Evolutionary conservation across 805 yeast genomes (phyloP).

Genomic region (Yarrowia sp.): DNA sequence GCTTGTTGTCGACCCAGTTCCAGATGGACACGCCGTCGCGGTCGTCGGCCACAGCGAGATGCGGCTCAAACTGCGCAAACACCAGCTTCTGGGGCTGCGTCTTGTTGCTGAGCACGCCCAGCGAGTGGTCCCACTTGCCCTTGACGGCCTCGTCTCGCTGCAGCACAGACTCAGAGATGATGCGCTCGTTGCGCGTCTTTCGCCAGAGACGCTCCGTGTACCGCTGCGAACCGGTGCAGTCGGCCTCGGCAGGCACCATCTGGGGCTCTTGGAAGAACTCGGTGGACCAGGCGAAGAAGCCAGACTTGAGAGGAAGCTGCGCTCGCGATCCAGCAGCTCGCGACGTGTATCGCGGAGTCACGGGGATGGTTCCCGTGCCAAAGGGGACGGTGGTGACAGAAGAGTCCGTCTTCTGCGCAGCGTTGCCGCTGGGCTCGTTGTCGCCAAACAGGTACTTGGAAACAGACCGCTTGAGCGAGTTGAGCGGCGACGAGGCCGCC

Average conservation of each 20-base stretch:
- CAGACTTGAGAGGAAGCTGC: conserved; percentile 38
- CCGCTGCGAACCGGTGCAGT: conserved; percentile 89
- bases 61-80: conserved; percentile 89
- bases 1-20: conserved; percentile 73
- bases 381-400: conserved; percentile 36
- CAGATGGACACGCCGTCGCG: conserved; percentile 79
- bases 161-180: conserved; percentile 84
- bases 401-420: conserved; percentile 10
- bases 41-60: conserved; percentile 75
- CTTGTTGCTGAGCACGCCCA: conserved; percentile 60
- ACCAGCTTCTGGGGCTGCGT: conserved; percentile 76
- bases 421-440: background rate
- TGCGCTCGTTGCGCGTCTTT: conserved; percentile 79
- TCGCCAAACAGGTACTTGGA: conserved; percentile 28
- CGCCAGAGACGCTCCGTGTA: conserved; percentile 84
- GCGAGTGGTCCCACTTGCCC: conserved; percentile 78
- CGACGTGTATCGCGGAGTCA: conserved; percentile 35
- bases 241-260: conserved; percentile 76
- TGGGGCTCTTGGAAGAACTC: conserved; percentile 98
- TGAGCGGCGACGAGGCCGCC: conserved; percentile 1
- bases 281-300: conserved; percentile 48
- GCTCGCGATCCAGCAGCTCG: conserved; percentile 32
- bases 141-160: conserved; percentile 78
- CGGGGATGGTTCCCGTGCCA: conserved; percentile 38
- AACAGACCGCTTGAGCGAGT: conserved; percentile 33